phyloP scores from a whole-genome alignment of 192 early-diverging fungal species.

The Coemansia sp. region DNA sequence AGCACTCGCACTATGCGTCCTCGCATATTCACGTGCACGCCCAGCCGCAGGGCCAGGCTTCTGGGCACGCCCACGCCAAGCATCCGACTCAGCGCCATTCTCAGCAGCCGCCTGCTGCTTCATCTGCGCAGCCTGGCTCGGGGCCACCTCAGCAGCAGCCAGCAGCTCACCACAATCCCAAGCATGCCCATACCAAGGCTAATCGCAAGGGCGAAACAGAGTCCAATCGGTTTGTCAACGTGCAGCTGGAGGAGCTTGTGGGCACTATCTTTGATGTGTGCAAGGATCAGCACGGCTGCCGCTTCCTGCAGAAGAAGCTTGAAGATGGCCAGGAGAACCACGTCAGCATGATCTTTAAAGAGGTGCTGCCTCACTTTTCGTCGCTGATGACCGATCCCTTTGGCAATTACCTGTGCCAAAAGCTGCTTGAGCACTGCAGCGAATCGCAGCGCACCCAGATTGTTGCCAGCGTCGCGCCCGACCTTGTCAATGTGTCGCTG shows the following conservation, averaged over 20 bases:
- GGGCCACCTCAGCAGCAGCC: conserved; percentile 10
- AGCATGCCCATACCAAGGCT: conserved; percentile 28
- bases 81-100: conserved; percentile 26
- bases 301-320: conserved; percentile 82
- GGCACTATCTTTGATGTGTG: conserved; percentile 75
- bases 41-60: conserved; percentile 15
- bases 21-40: conserved; percentile 35
- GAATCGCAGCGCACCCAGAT: conserved; percentile 75
- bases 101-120: conserved; percentile 7
- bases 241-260: conserved; percentile 65
- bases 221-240: conserved; percentile 68
- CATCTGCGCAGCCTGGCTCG: background rate
- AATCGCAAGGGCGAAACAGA: conserved; percentile 45
- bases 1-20: conserved; percentile 26
- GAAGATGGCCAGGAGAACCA: conserved; percentile 71
- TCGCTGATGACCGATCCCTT: conserved; percentile 90
- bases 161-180: conserved; percentile 25
- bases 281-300: conserved; percentile 88
- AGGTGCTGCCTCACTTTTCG: conserved; percentile 72
- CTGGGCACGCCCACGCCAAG: conserved; percentile 11
- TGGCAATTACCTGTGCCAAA: conserved; percentile 91
- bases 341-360: conserved; percentile 70
- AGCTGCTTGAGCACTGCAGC: conserved; percentile 77
- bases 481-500: conserved; percentile 75
- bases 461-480: conserved; percentile 68